Evolutionary conservation across 495 filamentous ascomycete genomes (phyloP).

Genomic region (Hypoxylon crocopeplum): DNA sequence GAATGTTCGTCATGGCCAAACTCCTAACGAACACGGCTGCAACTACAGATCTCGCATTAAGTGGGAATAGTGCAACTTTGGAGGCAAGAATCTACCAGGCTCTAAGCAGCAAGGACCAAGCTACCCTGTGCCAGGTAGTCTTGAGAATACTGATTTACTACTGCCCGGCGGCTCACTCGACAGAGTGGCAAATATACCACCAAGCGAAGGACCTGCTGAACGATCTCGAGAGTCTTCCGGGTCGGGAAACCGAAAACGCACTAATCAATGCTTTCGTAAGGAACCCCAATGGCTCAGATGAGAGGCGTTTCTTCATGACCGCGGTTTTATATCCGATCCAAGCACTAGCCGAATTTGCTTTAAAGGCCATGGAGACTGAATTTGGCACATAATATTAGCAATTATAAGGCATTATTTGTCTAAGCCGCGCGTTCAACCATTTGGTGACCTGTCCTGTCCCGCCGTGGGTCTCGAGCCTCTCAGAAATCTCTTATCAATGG

Average conservation of each 20-base stretch:
- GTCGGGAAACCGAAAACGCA: conserved; percentile 43
- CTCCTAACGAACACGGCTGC: conserved; percentile 44
- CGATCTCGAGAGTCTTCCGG: conserved; percentile 46
- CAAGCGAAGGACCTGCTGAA: conserved; percentile 45
- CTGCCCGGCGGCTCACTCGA: conserved; percentile 38
- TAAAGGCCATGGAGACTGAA: conserved; percentile 45
- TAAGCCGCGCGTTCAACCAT: neutral
- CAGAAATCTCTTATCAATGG: conserved; percentile 15
- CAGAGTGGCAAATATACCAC: conserved; percentile 44
- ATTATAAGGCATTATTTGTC: neutral
- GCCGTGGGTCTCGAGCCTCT: too few species aligned
- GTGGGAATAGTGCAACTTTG: neutral
- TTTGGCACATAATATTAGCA: conserved; percentile 29
- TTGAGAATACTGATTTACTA: conserved; percentile 45
- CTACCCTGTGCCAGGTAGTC: conserved; percentile 50
- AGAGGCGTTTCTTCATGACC: conserved; percentile 44
- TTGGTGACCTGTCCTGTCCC: neutral
- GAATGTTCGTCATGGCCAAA: conserved; percentile 47
- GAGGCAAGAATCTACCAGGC: conserved; percentile 35
- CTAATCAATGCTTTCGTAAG: conserved; percentile 46
- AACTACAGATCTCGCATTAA: conserved; percentile 21
- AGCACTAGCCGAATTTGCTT: conserved; percentile 43
- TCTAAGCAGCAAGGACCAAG: conserved; percentile 44
- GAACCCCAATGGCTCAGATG: conserved; percentile 42
- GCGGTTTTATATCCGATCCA: conserved; percentile 46